Evolutionary conservation across 1,139 yeast species (phyloP), one percentile per base, ranked within the genome.

Genomic region (Diutina sp.): DNA sequence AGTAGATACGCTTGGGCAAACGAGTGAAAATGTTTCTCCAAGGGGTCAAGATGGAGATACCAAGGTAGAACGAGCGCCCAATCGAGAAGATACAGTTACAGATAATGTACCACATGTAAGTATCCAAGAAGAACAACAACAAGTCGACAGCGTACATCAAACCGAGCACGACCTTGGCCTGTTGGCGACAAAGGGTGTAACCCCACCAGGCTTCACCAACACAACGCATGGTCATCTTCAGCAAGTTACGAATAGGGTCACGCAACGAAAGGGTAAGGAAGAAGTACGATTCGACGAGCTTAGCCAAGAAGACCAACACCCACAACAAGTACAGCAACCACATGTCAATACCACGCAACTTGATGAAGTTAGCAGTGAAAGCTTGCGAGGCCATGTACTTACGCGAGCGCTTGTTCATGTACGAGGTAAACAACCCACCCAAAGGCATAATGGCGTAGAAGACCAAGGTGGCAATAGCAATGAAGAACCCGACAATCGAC

Each of bases 1-100:
- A 90, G 79, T 93, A 93, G 65, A 93, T 90, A 84, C 99, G 89
- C 84, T 93, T 93, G 71, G 99, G 99, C 69, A 93, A 80, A 73
- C 99, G 86, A 60, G 97, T 86, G 79, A 91, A 93, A 67, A 93
- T 91, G 72, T 93, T 93, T 84, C 98, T 87, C 99, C 99, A 93
- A 60, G 99, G 99, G 57, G 99, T 93, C 79, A 91, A 85, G 63
- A 93, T 91, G 56, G 98, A 93, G 67, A 93, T 90, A 86, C 99
- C 99, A 72, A 93, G 80, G 79, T 91, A 93, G 82, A 93, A 93
- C 32, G 98, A 93, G 71, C 97, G 89, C 66, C 96, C 97, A 67
- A 93, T 90, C 60, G 98, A 91, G 82, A 89, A 90, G 65, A 90
- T 82, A 72, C 96, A 87, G 83, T 91, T 93, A 72, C 89, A 85